Evolutionary conservation across 1,139 yeast genomes (phyloP).

Genomic region (Pneumocystis carinii): DNA sequence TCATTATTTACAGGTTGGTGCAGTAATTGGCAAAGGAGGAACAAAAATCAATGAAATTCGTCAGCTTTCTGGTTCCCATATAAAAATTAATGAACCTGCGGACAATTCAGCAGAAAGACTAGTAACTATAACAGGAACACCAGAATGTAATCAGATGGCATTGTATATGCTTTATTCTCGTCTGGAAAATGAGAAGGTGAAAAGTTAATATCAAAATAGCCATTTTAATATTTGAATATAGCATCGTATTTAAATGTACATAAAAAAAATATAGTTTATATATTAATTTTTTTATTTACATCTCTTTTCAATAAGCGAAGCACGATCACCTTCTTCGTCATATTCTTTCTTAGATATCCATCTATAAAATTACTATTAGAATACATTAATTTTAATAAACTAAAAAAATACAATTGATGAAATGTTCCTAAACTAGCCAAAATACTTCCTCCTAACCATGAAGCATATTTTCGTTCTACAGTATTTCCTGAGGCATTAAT

Average conservation of each 20-base stretch:
- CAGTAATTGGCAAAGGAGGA: constrained; percentile 79
- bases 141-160: constrained; percentile 61
- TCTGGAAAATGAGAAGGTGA: not conserved
- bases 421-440: constrained; percentile 86
- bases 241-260: not conserved
- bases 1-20: constrained; percentile 37
- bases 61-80: constrained; percentile 60
- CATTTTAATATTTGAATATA: not conserved
- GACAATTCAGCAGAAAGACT: constrained; percentile 34
- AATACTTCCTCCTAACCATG: constrained; percentile 95
- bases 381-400: not conserved
- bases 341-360: constrained; percentile 91
- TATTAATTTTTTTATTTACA: constrained; percentile 19
- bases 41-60: constrained; percentile 67
- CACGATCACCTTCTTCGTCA: constrained; percentile 69
- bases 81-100: constrained; percentile 46
- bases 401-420: constrained; percentile 40
- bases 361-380: constrained; percentile 21
- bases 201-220: not conserved
- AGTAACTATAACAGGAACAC: constrained; percentile 55
- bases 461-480: constrained; percentile 65
- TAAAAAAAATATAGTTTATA: not conserved
- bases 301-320: constrained; percentile 26
- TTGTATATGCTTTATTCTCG: constrained; percentile 21
- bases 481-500: constrained; percentile 78